Evolutionary conservation across 176 grass and related monocot species (phyloP).

Genomic region (Oryza australiensis): DNA sequence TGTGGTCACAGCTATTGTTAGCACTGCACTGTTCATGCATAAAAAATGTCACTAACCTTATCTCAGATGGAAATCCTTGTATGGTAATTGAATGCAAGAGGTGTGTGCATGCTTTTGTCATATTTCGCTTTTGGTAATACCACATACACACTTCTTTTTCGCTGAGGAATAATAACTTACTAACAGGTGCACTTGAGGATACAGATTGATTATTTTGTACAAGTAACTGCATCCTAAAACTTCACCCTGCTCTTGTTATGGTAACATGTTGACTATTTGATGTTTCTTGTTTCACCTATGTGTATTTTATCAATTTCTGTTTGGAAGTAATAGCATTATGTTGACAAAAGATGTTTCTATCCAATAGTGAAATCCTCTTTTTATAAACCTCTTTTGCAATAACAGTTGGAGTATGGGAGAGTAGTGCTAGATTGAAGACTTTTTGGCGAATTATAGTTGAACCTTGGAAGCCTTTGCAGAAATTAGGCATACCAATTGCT

Average conservation of each 20-base stretch:
- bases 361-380: neutral
- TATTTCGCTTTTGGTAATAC: slow-evolving; percentile 10
- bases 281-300: neutral
- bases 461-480: neutral
- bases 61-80: neutral
- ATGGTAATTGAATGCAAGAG: slow-evolving; percentile 22
- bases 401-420: neutral
- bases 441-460: neutral
- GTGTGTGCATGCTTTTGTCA: neutral
- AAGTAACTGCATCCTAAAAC: slow-evolving; percentile 14
- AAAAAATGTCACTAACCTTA: neutral
- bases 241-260: neutral
- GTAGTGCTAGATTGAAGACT: neutral
- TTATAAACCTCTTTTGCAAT: neutral
- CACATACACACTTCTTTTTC: neutral
- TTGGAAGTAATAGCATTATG: slow-evolving; percentile 16
- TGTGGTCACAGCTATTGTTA: neutral
- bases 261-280: neutral
- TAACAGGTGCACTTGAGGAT: neutral
- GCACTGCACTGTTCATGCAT: neutral
- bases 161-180: neutral
- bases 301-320: neutral
- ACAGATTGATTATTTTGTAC: slow-evolving; percentile 22
- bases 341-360: neutral
- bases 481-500: neutral